Percentiles rank a stretch among this genome's conserved stretches.
Conservation (phyloP, 495 filamentous ascomycete genomes). For the Aspergillus mulundensis region DNA sequence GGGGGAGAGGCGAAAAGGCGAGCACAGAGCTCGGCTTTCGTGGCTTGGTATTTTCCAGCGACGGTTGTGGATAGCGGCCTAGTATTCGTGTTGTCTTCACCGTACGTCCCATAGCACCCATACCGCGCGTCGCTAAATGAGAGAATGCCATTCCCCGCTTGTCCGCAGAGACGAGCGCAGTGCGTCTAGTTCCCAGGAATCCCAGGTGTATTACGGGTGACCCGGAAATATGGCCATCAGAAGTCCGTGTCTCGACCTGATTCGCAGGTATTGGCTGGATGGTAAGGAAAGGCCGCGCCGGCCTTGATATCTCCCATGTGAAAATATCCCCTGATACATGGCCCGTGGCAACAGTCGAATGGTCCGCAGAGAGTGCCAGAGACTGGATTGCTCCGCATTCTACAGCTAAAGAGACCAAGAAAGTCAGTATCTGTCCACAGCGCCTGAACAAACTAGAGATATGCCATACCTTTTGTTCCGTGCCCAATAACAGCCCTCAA, state of each 20-base stretch:
- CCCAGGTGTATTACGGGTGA: constrained; percentile 80
- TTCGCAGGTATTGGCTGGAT: constrained; percentile 70
- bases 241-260: constrained; percentile 58
- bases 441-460: not conserved
- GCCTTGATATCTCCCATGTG: constrained; percentile 86
- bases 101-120: constrained; percentile 76
- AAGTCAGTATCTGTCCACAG: constrained; percentile 1
- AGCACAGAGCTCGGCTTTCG: constrained; percentile 94
- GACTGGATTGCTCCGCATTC: constrained; percentile 87
- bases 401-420: constrained; percentile 54
- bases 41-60: constrained; percentile 53
- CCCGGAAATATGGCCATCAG: constrained; percentile 78
- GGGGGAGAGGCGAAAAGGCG: constrained; percentile 82
- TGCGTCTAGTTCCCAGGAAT: constrained; percentile 93
- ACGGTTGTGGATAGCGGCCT: constrained; percentile 75
- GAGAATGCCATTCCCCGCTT: constrained; percentile 97
- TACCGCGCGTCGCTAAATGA: constrained; percentile 86
- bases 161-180: constrained; percentile 95
- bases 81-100: constrained; percentile 89
- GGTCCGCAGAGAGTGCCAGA: constrained; percentile 87
- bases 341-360: constrained; percentile 83
- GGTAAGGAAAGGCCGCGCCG: constrained; percentile 81
- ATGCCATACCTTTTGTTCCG: constrained; percentile 77
- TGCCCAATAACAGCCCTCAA: constrained; percentile 88
- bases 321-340: constrained; percentile 91